A percentile compares a stretch with the other conserved stretches of the same genome.
These are phyloP conservation scores for Chenopodium album DNA, from an alignment of 148 eudicot genomes.

Conservation along the genomic window DNA sequence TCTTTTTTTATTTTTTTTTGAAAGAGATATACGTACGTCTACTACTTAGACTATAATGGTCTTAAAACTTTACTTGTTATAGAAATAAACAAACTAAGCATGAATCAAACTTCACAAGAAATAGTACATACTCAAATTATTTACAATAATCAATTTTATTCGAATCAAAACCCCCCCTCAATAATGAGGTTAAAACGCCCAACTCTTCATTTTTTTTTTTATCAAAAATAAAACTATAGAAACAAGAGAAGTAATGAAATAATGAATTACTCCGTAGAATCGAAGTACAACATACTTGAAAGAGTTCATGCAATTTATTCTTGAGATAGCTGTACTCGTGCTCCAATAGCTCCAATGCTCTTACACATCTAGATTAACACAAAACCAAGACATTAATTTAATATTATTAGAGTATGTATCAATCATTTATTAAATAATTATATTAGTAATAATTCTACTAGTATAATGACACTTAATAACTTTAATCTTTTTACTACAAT, in stretches of 20 bases:
- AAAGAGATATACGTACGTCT: too few species aligned
- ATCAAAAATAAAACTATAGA: neutral
- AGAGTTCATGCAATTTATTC: conserved; percentile 89
- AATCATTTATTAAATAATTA: neutral
- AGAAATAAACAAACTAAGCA: too few species aligned
- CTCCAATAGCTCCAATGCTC: conserved; percentile 78
- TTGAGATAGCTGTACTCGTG: conserved; percentile 88
- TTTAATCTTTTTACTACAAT: conserved; percentile 1
- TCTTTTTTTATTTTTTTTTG: too few species aligned
- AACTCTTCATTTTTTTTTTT: too few species aligned
- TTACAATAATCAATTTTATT: too few species aligned
- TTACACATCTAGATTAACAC: conserved; percentile 59
- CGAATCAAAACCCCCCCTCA: too few species aligned
- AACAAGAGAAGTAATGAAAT: neutral
- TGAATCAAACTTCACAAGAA: too few species aligned
- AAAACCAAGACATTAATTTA: neutral
- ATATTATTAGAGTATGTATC: neutral
- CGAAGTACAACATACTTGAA: conserved; percentile 52
- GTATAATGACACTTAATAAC: conserved; percentile 21
- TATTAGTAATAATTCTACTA: neutral
- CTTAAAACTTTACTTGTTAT: too few species aligned
- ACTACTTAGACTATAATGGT: too few species aligned
- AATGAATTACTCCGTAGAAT: too few species aligned
- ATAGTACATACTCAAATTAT: too few species aligned
- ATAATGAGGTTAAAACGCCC: too few species aligned